These are phyloP conservation scores for Cyathus pygmaeus DNA, from an alignment of 1,284 basidiomycete species.

Conservation along the genomic window DNA sequence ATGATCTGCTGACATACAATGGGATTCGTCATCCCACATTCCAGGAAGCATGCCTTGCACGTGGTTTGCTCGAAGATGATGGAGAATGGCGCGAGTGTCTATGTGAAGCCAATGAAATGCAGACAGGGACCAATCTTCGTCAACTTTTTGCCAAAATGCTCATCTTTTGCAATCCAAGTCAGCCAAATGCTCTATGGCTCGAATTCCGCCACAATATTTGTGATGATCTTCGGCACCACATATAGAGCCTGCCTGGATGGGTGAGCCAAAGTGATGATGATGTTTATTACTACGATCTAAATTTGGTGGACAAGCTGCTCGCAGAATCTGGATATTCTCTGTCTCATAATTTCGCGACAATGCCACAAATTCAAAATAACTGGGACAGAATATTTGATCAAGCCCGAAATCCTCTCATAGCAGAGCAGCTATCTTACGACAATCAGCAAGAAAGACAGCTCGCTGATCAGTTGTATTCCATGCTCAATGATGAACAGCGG, in stretches of 20 bases:
- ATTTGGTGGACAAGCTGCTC: conserved; percentile 34
- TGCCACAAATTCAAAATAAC: conserved; percentile 29
- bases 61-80: conserved; percentile 56
- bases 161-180: conserved; percentile 36
- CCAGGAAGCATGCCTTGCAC: conserved; percentile 48
- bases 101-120: conserved; percentile 50
- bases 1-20: conserved; percentile 38
- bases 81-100: conserved; percentile 36
- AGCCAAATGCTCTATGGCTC: conserved; percentile 49
- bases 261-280: conserved; percentile 19
- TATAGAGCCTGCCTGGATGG: conserved; percentile 18
- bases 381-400: conserved; percentile 29
- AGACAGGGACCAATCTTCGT: conserved; percentile 48
- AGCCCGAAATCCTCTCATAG: conserved; percentile 45
- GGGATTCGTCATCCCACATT: conserved; percentile 36
- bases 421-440: conserved; percentile 50
- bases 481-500: conserved; percentile 51
- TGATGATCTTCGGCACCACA: conserved; percentile 44
- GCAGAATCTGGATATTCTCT: conserved; percentile 26
- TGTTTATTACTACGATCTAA: conserved; percentile 44
- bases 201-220: conserved; percentile 46
- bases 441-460: conserved; percentile 8
- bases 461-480: conserved; percentile 15
- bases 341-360: conserved; percentile 24
- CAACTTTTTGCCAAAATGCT: conserved; percentile 54